A percentile compares a stretch with the other conserved stretches of the same genome.
Conservation (phyloP, 768 basidiomycete genomes). For the Xerocomellus chrysenteron region DNA sequence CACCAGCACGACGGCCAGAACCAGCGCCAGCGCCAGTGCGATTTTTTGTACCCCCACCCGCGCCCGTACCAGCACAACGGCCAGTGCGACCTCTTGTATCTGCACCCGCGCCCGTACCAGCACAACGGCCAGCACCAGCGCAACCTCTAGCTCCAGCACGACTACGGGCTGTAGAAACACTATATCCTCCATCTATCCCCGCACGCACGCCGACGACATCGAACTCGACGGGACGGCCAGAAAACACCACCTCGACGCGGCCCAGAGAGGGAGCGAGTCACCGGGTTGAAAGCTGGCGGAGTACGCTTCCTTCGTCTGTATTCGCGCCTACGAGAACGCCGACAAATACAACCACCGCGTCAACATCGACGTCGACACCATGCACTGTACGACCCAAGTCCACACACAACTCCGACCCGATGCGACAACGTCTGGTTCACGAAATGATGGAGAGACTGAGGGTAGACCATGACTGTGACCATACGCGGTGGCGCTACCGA, state of each 20-base stretch:
- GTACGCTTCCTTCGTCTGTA: no score
- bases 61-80: background rate
- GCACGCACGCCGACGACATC: conserved; percentile 3
- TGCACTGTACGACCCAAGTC: conserved; percentile 1
- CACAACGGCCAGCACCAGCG: background rate
- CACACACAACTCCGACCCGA: background rate
- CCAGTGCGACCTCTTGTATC: background rate
- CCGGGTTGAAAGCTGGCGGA: background rate
- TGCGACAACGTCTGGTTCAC: conserved; percentile 25
- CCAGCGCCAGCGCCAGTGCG: background rate
- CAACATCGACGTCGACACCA: background rate
- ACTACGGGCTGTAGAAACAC: background rate
- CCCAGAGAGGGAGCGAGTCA: background rate
- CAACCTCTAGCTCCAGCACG: background rate
- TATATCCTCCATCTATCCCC: background rate
- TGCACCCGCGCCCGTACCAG: background rate
- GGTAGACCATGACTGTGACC: conserved; percentile 53
- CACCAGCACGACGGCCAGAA: background rate
- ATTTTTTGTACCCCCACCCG: no score
- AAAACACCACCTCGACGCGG: background rate
- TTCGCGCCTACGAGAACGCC: background rate
- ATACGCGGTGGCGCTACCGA: conserved; percentile 44
- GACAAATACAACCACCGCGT: background rate
- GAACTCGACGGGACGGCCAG: background rate
- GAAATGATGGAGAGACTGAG: conserved; percentile 41